Evolutionary conservation across 2,329 filamentous ascomycete genomes (phyloP).

Genomic region (Fusarium albosuccineum): DNA sequence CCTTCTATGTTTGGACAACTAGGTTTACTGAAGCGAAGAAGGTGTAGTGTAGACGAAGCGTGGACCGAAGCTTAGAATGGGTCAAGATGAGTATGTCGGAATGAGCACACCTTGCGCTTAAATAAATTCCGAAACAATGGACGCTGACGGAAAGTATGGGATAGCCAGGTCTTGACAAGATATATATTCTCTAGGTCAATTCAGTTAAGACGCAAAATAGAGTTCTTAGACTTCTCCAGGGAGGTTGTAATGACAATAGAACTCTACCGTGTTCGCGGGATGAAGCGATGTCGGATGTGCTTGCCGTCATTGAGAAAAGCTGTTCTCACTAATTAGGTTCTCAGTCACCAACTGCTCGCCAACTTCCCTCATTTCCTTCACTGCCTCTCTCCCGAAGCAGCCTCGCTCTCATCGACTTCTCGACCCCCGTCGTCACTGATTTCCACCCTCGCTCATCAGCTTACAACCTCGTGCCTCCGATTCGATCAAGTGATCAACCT

Average conservation of each 20-base stretch:
- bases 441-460: background rate
- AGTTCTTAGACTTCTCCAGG: no score
- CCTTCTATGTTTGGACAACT: no score
- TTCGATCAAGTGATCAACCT: slow-evolving; percentile 20
- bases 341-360: background rate
- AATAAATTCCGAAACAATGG: background rate
- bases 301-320: background rate
- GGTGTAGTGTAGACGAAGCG: no score
- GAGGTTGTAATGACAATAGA: no score
- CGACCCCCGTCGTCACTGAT: background rate
- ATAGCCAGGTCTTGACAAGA: background rate
- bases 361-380: background rate
- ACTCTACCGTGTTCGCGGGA: background rate
- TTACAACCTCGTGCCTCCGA: slow-evolving; percentile 11
- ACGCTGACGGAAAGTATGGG: background rate
- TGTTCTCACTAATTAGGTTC: background rate
- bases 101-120: no score
- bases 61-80: no score
- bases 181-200: no score
- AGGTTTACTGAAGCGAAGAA: no score
- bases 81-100: no score
- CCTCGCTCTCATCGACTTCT: background rate
- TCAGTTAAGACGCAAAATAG: no score
- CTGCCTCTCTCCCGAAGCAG: background rate
- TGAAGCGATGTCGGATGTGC: background rate